Percentiles rank a stretch among this genome's conserved stretches.
Evolutionary conservation across 345 rosid genomes (phyloP).

Genomic region (Microcos paniculata): DNA sequence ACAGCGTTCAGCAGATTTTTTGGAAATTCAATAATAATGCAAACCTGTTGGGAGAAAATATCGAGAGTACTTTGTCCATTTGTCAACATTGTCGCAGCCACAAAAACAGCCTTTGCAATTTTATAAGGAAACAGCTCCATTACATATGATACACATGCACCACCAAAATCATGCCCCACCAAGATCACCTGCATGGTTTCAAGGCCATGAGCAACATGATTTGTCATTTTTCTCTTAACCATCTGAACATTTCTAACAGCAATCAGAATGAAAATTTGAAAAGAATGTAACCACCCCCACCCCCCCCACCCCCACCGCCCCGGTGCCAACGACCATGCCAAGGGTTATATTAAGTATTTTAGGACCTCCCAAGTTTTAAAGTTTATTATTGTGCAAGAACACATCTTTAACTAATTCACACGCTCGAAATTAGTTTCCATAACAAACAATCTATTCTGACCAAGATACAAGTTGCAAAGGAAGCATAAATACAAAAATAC

Average conservation of each 20-base stretch:
- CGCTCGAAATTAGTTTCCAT: not conserved
- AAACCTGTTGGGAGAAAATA: slow-evolving; percentile 73
- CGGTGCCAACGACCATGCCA: no score
- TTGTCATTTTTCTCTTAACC: not conserved
- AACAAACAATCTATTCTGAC: not conserved
- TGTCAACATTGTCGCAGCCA: slow-evolving; percentile 82
- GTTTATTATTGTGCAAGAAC: not conserved
- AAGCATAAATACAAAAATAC: slow-evolving; percentile 3
- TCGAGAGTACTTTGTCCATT: slow-evolving; percentile 77
- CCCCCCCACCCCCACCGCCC: no score
- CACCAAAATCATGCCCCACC: slow-evolving; percentile 97
- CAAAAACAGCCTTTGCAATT: slow-evolving; percentile 69
- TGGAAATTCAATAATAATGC: not conserved
- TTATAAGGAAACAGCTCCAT: slow-evolving; percentile 83
- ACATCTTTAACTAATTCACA: slow-evolving; percentile 6
- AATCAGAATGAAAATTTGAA: not conserved
- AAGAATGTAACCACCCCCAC: not conserved
- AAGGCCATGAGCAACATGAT: slow-evolving; percentile 8
- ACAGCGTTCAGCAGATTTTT: not conserved
- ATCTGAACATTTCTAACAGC: not conserved
- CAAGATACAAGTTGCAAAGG: slow-evolving; percentile 11
- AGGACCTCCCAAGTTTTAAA: not conserved
- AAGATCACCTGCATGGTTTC: slow-evolving; percentile 64
- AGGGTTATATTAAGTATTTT: not conserved
- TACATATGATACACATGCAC: slow-evolving; percentile 79